These are phyloP conservation scores for Kurtzmaniella quercitrusa DNA, from an alignment of 1,139 yeast genomes.

Conservation along the genomic window DNA sequence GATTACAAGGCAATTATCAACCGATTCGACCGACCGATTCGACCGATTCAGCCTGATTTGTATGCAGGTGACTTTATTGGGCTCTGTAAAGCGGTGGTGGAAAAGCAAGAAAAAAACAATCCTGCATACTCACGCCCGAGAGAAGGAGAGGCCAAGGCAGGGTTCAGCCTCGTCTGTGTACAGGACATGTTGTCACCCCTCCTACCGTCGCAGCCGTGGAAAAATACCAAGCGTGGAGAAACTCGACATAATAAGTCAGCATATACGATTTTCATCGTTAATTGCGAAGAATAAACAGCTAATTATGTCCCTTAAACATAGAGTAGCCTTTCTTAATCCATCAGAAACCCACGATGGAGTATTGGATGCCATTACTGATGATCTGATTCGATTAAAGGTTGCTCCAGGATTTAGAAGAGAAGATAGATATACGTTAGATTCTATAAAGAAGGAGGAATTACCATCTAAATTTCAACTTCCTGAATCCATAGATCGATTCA, in stretches of 20 bases:
- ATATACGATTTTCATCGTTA: neutral
- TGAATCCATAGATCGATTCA: conserved; percentile 9
- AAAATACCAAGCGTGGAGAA: neutral
- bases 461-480: conserved; percentile 5
- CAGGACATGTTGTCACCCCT: too few species aligned
- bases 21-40: neutral
- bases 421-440: conserved; percentile 12
- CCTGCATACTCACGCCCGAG: too few species aligned
- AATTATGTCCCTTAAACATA: conserved; percentile 15
- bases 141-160: too few species aligned
- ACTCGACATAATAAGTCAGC: neutral
- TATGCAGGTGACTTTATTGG: too few species aligned
- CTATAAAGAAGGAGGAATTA: neutral
- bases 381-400: conserved; percentile 13
- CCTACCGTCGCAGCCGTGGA: too few species aligned
- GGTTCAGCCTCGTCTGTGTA: too few species aligned
- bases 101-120: too few species aligned
- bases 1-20: too few species aligned
- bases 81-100: too few species aligned
- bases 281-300: too few species aligned
- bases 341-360: conserved; percentile 22
- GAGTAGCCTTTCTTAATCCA: conserved; percentile 33
- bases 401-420: conserved; percentile 18
- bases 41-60: too few species aligned
- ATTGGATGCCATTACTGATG: conserved; percentile 15